Base-by-base conservation (phyloP, 805 yeast genomes). In the Kodamaea nitidulidarum region DNA sequence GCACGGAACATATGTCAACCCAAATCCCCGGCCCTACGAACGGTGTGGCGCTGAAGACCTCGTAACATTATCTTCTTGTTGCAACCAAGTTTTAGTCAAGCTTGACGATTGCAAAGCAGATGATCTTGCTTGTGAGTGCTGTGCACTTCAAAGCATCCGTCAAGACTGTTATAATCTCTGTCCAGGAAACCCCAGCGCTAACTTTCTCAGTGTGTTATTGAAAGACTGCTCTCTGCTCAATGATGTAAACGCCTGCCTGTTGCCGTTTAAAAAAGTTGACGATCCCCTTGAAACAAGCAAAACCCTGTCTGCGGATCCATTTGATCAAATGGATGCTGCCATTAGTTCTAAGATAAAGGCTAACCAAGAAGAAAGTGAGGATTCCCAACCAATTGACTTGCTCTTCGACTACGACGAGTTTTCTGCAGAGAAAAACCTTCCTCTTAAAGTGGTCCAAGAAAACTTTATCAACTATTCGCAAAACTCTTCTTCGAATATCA, bases 91-190 rank as follows among this genome's bases (percentile, higher is more conserved):
- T 10, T 56, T 74, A 30, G 48, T 60, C 21, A 70, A 60, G 44
- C 58, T 75, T 43, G 76, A 73, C 46, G 72, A 64, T 40, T 75
- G 80, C 49, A 69, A 71, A 46, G 70, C 78, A 4, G 71, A 71
- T 48, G 80, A 75, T 54, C 56, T 72, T 45, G 78, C 77, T 1
- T 75, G 80, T 54, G 78, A 73, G 45, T 75, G 80, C 45, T 73
- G 79, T 54, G 78, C 80, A 7, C 58, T 75, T 25, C 79, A 75
- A 51, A 65, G 69, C 38, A 63, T 75, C 57, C 60, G 65, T 27
- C 57, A 57, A 34, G 63, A 61, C 28, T 74, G 80, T 49, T 71
- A 68, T 50, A 27, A 27, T 27, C 55, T 75, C 43, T 75, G 79
- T 49, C 75, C 75, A 15, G 70, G 70, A 21, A 67, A 70, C 40